Conservation (phyloP, 805 yeast species). For the Teunomyces tritomae region DNA sequence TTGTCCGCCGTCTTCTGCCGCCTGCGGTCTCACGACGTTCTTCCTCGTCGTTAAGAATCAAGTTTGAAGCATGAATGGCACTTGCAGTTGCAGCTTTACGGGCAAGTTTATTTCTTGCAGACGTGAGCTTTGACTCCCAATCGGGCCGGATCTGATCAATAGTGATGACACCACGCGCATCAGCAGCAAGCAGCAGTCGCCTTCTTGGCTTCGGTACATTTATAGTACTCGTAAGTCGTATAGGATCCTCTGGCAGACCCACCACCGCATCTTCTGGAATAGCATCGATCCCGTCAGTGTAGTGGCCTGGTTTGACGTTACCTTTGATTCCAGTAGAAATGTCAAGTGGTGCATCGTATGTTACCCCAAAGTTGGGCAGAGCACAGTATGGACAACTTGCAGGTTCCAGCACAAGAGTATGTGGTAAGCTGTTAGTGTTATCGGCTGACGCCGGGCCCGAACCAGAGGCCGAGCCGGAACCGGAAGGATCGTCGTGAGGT, state of each 20-base stretch:
- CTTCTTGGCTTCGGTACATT: constrained; percentile 15
- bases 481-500: constrained; percentile 64
- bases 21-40: constrained; percentile 7
- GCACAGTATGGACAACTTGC: constrained; percentile 95
- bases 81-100: constrained; percentile 91
- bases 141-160: constrained; percentile 87
- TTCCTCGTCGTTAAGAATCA: constrained; percentile 45
- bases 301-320: constrained; percentile 19
- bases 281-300: background rate
- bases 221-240: constrained; percentile 1
- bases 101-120: constrained; percentile 75
- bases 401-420: constrained; percentile 75
- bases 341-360: constrained; percentile 61
- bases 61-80: constrained; percentile 86
- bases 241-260: constrained; percentile 2
- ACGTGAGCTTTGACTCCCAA: constrained; percentile 75
- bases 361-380: constrained; percentile 77
- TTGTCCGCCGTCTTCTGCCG: constrained; percentile 23
- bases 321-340: constrained; percentile 59
- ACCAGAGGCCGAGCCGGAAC: background rate
- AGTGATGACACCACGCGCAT: constrained; percentile 68
- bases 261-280: constrained; percentile 1
- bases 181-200: constrained; percentile 49
- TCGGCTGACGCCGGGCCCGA: background rate
- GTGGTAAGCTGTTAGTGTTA: constrained; percentile 35